Base-by-base conservation (phyloP, 495 filamentous ascomycete genomes). In the Aspergillus campestris region DNA sequence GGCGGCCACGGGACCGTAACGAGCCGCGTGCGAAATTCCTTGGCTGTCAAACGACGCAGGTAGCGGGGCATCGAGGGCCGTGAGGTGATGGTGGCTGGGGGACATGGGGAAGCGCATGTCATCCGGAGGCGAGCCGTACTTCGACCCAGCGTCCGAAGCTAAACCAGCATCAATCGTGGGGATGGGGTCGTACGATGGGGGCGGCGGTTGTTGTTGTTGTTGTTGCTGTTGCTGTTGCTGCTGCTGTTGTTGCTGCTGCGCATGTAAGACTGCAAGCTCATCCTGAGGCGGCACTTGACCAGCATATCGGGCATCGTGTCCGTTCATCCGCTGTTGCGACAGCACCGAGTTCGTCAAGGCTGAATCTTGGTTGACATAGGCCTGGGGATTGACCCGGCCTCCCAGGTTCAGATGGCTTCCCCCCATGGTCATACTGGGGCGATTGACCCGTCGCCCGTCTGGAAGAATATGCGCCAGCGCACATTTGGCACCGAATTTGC, bases 401-500 rank as follows among this genome's bases (percentile, higher is more conserved):
- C 84, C 82, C 35, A 87, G 70, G 55, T 83, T 78, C 35, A 87
- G 72, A 53, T 77, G 80, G 38, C 75, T 73, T 31, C 71, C 62
- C 38, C 66, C 61, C 46, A 67, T 59, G 36, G 63, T 65, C 56
- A 68, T 57, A 18, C 58, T 73, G 28, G 75, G 74, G 38, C 79
- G 66, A 65, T 95, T 95, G 51, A 97, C 86, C 57, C 89, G 77
- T 53, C 87, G 85, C 38, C 92, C 92, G 65, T 98, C 88, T 29
- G 92, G 88, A 34, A 95, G 80, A 55, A 97, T 85, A 64, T 98
- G 92, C 48, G 89, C 86, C 61, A 95, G 83, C 53, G 94, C 92
- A 71, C 92, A 98, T 66, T 97, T 97, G 27, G 85, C 81, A 44
- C 92, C 92, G 64, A 97, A 98, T 65, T 98, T 98, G 82, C 92